Evolutionary conservation across 2,329 filamentous ascomycete genomes (phyloP).

Genomic region (Clonostachys solani): DNA sequence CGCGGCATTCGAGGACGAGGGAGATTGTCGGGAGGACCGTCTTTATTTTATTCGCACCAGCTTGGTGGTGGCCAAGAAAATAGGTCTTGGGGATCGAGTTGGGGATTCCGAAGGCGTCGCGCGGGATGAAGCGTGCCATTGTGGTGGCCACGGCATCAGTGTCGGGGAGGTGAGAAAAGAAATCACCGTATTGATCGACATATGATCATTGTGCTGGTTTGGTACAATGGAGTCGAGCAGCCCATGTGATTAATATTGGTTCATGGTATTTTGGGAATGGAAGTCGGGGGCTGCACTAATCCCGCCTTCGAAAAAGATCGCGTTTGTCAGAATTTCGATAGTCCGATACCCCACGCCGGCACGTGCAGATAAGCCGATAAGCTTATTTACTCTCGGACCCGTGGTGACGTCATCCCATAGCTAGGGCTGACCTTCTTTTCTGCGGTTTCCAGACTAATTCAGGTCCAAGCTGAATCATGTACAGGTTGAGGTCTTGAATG

Average conservation of each 20-base stretch:
- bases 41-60: conserved; percentile 79
- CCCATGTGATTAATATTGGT: no score
- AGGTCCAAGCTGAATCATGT: no score
- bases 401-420: no score
- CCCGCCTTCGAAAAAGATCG: no score
- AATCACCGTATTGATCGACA: not conserved
- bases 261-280: no score
- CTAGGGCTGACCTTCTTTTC: no score
- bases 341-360: not conserved
- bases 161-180: not conserved
- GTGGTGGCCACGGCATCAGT: not conserved
- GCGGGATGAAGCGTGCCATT: conserved; percentile 62
- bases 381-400: no score
- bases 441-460: no score
- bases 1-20: conserved; percentile 90
- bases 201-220: not conserved
- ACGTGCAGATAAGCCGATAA: not conserved
- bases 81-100: conserved; percentile 80
- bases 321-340: no score
- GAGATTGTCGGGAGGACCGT: conserved; percentile 74
- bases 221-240: not conserved
- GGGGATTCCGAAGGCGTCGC: conserved; percentile 67
- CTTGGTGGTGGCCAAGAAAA: conserved; percentile 88
- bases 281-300: no score
- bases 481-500: no score